A percentile compares a stretch with the other conserved stretches of the same genome.
phyloP scores from a whole-genome alignment of 176 grass and related monocot genomes.

The Raddia distichophylla region DNA sequence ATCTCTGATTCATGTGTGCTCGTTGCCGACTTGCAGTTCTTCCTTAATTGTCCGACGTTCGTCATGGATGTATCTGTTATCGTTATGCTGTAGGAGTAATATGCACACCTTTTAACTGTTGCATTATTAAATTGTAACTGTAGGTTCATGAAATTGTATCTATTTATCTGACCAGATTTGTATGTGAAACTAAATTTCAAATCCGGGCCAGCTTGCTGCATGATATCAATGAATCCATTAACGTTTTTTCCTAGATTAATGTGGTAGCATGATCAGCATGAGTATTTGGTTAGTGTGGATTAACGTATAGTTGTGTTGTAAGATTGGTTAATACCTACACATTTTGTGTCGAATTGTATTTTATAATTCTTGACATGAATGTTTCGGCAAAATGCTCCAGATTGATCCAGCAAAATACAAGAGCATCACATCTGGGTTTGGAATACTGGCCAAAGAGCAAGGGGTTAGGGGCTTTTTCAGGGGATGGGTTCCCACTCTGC shows the following conservation, averaged over 20 bases:
- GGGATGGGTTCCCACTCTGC: slow-evolving; percentile 72
- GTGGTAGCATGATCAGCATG: neutral
- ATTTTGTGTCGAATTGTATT: neutral
- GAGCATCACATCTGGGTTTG: slow-evolving; percentile 76
- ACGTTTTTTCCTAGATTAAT: neutral
- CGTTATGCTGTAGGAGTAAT: neutral
- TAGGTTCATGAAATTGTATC: neutral
- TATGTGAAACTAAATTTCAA: no score
- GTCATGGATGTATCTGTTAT: neutral
- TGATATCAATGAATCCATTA: neutral
- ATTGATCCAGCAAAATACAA: slow-evolving; percentile 70
- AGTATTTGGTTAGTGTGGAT: neutral
- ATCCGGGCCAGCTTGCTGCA: no score
- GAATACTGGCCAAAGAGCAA: slow-evolving; percentile 67
- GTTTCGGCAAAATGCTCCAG: slow-evolving; percentile 22
- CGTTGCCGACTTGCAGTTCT: neutral
- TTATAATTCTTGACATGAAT: neutral
- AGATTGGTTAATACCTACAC: neutral
- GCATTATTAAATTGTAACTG: neutral
- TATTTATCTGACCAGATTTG: neutral
- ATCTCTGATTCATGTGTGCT: neutral
- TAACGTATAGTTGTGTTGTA: neutral
- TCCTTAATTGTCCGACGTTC: neutral
- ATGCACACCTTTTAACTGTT: neutral
- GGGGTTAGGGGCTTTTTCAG: slow-evolving; percentile 66